These are phyloP conservation scores for Phialophora chinensis DNA, from an alignment of 2,329 filamentous ascomycete species.

Conservation along the genomic window DNA sequence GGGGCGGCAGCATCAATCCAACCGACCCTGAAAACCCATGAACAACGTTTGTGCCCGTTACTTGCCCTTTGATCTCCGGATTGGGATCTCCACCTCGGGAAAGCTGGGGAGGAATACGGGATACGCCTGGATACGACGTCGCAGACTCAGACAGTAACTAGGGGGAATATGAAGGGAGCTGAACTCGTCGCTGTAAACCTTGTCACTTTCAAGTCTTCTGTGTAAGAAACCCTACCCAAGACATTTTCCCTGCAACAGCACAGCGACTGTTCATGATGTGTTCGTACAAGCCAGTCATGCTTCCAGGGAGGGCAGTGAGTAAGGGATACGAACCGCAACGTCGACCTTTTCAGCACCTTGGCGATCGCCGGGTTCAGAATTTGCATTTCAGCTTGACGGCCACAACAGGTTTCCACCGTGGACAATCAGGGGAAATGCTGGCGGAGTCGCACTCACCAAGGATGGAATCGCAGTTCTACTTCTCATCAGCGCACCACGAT, in stretches of 20 bases:
- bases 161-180: neutral
- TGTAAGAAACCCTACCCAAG: neutral
- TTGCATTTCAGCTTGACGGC: neutral
- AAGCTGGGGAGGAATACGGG: neutral
- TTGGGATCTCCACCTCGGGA: neutral
- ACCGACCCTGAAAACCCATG: neutral
- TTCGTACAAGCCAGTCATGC: neutral
- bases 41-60: neutral
- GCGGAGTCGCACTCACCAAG: neutral
- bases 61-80: neutral
- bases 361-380: neutral
- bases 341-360: neutral
- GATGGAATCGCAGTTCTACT: neutral
- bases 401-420: neutral
- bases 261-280: neutral
- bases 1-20: slow-evolving; percentile 1
- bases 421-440: neutral
- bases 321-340: neutral
- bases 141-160: neutral
- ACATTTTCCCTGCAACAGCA: neutral
- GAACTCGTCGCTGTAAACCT: neutral
- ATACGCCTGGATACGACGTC: neutral
- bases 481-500: neutral
- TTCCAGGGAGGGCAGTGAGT: neutral
- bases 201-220: neutral